phyloP scores from a whole-genome alignment of 202 grass and related monocot species.

The Carex arenaria region DNA sequence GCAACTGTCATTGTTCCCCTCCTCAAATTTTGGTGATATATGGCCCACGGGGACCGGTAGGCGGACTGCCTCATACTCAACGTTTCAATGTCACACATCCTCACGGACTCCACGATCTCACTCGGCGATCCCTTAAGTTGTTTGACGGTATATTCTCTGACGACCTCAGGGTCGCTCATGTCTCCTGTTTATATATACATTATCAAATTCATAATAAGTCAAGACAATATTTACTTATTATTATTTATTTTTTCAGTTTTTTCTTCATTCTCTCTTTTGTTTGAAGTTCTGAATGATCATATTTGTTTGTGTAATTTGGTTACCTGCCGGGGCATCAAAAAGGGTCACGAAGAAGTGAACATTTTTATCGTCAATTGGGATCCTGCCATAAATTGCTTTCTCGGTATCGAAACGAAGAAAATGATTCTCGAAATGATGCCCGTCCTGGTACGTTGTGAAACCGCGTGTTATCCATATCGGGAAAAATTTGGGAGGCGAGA shows the following conservation, averaged over 20 bases:
- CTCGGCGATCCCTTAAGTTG: slow-evolving; percentile 8
- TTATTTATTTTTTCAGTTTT: neutral
- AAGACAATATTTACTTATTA: neutral
- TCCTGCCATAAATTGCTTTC: slow-evolving; percentile 1
- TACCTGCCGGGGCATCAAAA: slow-evolving; percentile 3
- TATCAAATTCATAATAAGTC: neutral
- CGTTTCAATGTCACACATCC: slow-evolving; percentile 18
- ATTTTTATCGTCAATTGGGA: slow-evolving; percentile 24
- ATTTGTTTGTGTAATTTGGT: neutral
- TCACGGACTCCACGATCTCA: slow-evolving; percentile 33
- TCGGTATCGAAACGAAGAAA: neutral
- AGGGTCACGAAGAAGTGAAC: slow-evolving; percentile 26
- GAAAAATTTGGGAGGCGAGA: slow-evolving; percentile 3
- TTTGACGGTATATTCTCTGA: slow-evolving; percentile 18
- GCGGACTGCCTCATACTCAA: slow-evolving; percentile 17
- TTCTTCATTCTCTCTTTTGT: neutral
- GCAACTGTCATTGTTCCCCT: slow-evolving; percentile 34
- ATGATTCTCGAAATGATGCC: slow-evolving; percentile 5
- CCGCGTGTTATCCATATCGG: slow-evolving; percentile 22
- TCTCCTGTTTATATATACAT: neutral
- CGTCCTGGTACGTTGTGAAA: slow-evolving; percentile 17
- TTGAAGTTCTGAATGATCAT: neutral
- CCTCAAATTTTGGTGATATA: neutral
- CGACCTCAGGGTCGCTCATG: neutral
- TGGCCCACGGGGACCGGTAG: slow-evolving; percentile 29